These are phyloP conservation scores for Kluyveromyces lactis DNA, from an alignment of 805 yeast species.

Conservation along the genomic window DNA sequence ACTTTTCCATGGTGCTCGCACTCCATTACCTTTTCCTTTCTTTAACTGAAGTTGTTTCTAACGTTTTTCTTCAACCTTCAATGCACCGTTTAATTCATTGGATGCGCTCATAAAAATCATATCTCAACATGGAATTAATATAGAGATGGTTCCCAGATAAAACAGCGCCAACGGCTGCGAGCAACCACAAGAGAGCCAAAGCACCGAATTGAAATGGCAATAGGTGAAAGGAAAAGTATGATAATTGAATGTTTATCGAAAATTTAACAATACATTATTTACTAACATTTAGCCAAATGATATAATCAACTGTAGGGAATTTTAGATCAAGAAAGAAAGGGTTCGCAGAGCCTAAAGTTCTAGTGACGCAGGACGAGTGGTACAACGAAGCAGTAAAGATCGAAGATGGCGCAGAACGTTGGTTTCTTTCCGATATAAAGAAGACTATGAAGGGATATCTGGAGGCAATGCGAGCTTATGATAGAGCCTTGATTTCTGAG, in stretches of 20 bases:
- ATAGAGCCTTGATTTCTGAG: slow-evolving; percentile 28
- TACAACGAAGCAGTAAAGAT: slow-evolving; percentile 24
- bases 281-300: neutral
- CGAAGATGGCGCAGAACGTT: slow-evolving; percentile 31
- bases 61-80: neutral
- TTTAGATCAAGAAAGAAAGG: neutral
- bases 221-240: neutral
- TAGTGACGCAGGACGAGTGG: slow-evolving; percentile 23
- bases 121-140: too few relatives aligned
- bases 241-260: neutral
- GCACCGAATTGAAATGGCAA: neutral
- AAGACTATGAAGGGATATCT: slow-evolving; percentile 22
- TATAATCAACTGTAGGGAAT: too few relatives aligned
- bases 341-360: neutral
- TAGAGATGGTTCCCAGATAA: too few relatives aligned
- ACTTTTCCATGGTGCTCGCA: neutral
- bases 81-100: too few relatives aligned
- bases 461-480: slow-evolving; percentile 21
- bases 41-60: neutral
- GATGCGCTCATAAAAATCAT: too few relatives aligned
- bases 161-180: too few relatives aligned
- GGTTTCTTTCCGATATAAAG: slow-evolving; percentile 27
- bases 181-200: too few relatives aligned
- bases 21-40: neutral
- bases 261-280: neutral